Evolutionary conservation across 495 filamentous ascomycete genomes (phyloP), one percentile per base, ranked within the genome.

Genomic region (Pseudoneurospora amorphoporcata): DNA sequence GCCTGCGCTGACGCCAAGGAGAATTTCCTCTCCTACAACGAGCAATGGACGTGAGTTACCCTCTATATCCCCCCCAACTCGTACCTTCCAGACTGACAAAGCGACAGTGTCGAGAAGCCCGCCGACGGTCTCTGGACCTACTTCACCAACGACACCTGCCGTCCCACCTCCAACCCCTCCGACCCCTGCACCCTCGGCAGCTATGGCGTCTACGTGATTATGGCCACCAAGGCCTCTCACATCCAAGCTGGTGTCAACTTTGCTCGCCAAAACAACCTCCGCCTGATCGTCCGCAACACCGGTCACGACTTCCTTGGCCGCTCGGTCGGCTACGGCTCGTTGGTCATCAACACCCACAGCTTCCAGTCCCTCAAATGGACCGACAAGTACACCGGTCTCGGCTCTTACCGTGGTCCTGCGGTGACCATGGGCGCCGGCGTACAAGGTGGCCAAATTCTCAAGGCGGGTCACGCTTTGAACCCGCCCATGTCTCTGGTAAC

Each of bases 301-400:
- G 89, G 89, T 12, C 87, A 89, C 72, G 87, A 86, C 72, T 81
- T 85, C 77, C 79, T 82, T 39, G 87, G 88, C 70, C 86, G 86
- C 71, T 86, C 84, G 8, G 83, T 82, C 12, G 88, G 88, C 72
- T 84, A 82, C 42, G 87, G 88, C 39, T 80, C 87, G 0, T 76
- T 92, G 29, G 79, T 85, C 68, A 81, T 92, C 72, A 90, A 89
- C 85, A 92, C 88, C 17, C 88, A 90, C 74, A 78, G 84, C 69
- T 82, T 92, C 73, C 86, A 90, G 73, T 76, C 82, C 8, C 72
- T 88, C 32, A 69, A 81, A 8, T 84, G 80, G 70, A 73, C 79
- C 43, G 73, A 83, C 29, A 79, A 79, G 6, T 88, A 85, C 73
- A 68, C 70, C 0, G 77, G 84, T 40, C 83, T 80, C 7, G 72